Conservation (phyloP, 2,329 filamentous ascomycete genomes). For the Nigrospora oryzae region DNA sequence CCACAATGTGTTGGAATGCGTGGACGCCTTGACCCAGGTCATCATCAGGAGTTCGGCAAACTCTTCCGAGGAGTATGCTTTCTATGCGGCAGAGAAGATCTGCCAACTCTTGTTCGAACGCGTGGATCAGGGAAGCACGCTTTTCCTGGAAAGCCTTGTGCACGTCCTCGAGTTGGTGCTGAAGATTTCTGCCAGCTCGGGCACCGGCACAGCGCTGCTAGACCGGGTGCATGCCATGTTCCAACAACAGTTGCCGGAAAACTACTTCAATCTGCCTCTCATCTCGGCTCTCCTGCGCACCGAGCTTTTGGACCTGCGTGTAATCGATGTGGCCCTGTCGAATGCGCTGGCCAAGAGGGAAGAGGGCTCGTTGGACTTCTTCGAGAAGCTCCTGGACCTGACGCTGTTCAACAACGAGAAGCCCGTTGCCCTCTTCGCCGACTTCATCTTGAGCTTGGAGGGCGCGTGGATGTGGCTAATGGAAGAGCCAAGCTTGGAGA, state of each 20-base stretch:
- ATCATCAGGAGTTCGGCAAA: slow-evolving; percentile 56
- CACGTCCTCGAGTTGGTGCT: slow-evolving; percentile 53
- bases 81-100: slow-evolving; percentile 53
- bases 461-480: slow-evolving; percentile 73
- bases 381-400: slow-evolving; percentile 72
- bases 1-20: slow-evolving; percentile 51
- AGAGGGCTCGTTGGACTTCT: slow-evolving; percentile 64
- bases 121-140: slow-evolving; percentile 37
- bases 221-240: slow-evolving; percentile 48
- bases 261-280: slow-evolving; percentile 48
- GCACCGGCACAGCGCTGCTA: slow-evolving; percentile 41
- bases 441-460: slow-evolving; percentile 78
- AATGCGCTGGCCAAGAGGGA: slow-evolving; percentile 66
- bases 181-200: slow-evolving; percentile 41
- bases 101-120: slow-evolving; percentile 45
- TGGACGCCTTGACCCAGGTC: slow-evolving; percentile 52
- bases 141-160: slow-evolving; percentile 53
- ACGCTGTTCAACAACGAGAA: slow-evolving; percentile 65
- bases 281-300: slow-evolving; percentile 49
- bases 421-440: slow-evolving; percentile 70
- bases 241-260: slow-evolving; percentile 45
- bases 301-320: slow-evolving; percentile 53
- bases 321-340: slow-evolving; percentile 64
- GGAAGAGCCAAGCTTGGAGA: slow-evolving; percentile 57
- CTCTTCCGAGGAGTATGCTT: slow-evolving; percentile 51